Base-by-base conservation (phyloP, 2,329 filamentous ascomycete species). In the Calonectria crousiana region DNA sequence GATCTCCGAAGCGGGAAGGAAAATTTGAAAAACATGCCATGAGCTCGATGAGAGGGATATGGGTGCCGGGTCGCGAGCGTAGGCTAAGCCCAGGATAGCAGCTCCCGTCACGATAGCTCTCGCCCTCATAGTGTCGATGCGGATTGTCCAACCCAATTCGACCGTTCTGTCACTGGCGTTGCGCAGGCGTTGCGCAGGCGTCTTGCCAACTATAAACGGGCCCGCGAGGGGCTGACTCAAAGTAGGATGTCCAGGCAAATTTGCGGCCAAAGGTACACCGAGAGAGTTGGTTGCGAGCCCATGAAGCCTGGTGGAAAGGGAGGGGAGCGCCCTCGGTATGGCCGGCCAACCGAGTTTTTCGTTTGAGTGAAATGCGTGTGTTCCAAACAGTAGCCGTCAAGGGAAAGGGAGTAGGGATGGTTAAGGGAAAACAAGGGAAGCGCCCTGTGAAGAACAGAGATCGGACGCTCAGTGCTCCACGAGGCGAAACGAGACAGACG, bases 21-120 rank as follows among this genome's bases (percentile, higher is more conserved):
- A 20, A 36, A n/a, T 3, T 8, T 28, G 14, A 34, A 49, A 14
- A 28, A 75, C 78, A 64, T 75, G 74, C 80, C 80, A 81, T 68
- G 65, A 64, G 18, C 79, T 75, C 4, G 78, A 56, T 10, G 77
- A 74, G 18, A 81, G 65, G 28, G 76, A 67, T 56, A 81, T 30
- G 38, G 80, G 80, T 28, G 70, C 69, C 23, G 78, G 79, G 41
- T 69, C 51, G 30, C 73, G 73, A 52, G 76, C 78, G 49, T 78
- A 71, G n/a, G 71, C 77, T 26, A 72, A 60, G 66, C 71, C 66
- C 30, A 67, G 72, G n/a, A 81, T 56, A 52, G 77, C 32, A 28
- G 74, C 62, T 44, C 67, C 74, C 32, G 76, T 66, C 64, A 69
- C 77, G 36, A 79, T 23, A 36, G 79, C 51, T n/a, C 62, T 53